Evolutionary conservation across 805 yeast genomes (phyloP).

Genomic region (Candida coleopterorum): DNA sequence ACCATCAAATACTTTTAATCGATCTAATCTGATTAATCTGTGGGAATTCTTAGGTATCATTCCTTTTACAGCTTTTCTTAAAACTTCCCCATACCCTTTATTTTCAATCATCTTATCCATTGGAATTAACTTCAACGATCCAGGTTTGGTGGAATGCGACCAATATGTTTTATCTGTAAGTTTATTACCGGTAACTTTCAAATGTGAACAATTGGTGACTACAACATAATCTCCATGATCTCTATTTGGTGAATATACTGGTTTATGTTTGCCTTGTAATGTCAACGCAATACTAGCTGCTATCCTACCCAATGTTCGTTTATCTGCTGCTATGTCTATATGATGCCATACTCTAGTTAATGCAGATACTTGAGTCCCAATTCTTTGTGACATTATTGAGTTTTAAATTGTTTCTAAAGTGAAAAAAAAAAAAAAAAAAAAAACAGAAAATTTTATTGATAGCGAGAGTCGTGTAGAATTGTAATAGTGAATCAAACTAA

Average conservation of each 20-base stretch:
- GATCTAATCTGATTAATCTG: conserved; percentile 71
- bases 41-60: conserved; percentile 93
- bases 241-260: conserved; percentile 62
- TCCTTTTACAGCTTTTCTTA: conserved; percentile 85
- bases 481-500: no score
- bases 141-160: conserved; percentile 88
- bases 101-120: conserved; percentile 73
- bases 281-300: conserved; percentile 86
- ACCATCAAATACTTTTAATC: conserved; percentile 86
- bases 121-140: conserved; percentile 76
- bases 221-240: conserved; percentile 98
- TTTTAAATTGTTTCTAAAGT: not conserved
- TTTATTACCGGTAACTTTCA: conserved; percentile 84
- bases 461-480: not conserved
- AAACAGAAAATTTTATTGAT: not conserved
- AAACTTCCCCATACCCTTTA: conserved; percentile 83
- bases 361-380: conserved; percentile 57
- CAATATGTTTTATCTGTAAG: conserved; percentile 77
- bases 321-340: conserved; percentile 81
- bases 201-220: conserved; percentile 81
- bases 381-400: conserved; percentile 26
- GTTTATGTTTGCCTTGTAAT: conserved; percentile 96
- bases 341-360: conserved; percentile 93
- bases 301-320: conserved; percentile 84
- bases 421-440: not conserved